These are phyloP conservation scores for Colletotrichum camelliae DNA, from an alignment of 2,329 filamentous ascomycete species.

Conservation along the genomic window DNA sequence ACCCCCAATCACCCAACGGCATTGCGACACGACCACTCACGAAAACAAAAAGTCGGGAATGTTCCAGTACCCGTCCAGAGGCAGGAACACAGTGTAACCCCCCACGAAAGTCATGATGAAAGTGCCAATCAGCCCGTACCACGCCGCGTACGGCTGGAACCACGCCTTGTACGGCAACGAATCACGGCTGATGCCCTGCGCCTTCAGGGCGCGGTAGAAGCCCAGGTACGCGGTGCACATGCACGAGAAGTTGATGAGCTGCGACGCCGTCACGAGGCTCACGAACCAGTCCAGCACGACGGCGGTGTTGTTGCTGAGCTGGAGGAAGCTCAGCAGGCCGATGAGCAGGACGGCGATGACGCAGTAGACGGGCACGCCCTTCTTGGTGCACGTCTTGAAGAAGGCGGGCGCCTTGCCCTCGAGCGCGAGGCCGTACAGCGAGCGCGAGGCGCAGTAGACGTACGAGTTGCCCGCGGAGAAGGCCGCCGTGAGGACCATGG, in stretches of 20 bases:
- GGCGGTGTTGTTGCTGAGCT: conserved; percentile 69
- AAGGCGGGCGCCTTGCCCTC: conserved; percentile 70
- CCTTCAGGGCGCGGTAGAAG: conserved; percentile 72
- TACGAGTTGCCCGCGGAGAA: conserved; percentile 71
- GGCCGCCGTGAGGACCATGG: conserved; percentile 71
- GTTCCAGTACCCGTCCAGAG: conserved; percentile 64
- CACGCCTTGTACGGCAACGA: conserved; percentile 73
- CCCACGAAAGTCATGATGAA: conserved; percentile 76
- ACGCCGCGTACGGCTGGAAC: conserved; percentile 76
- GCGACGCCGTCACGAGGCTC: conserved; percentile 72
- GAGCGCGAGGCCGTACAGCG: conserved; percentile 70
- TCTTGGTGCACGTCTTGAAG: conserved; percentile 64
- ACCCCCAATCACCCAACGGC: neutral
- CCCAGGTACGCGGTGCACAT: conserved; percentile 75
- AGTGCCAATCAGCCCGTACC: conserved; percentile 66
- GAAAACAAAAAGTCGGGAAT: conserved; percentile 76
- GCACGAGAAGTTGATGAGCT: conserved; percentile 75
- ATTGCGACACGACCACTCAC: conserved; percentile 39
- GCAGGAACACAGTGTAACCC: conserved; percentile 78
- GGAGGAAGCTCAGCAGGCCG: conserved; percentile 74
- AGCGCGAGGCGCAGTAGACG: conserved; percentile 70
- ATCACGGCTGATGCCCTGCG: conserved; percentile 71
- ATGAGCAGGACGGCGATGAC: conserved; percentile 71
- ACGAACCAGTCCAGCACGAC: conserved; percentile 78
- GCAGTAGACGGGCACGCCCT: conserved; percentile 77